These are phyloP conservation scores for Penicillium brasilianum DNA, from an alignment of 2,329 filamentous ascomycete species.

Conservation along the genomic window DNA sequence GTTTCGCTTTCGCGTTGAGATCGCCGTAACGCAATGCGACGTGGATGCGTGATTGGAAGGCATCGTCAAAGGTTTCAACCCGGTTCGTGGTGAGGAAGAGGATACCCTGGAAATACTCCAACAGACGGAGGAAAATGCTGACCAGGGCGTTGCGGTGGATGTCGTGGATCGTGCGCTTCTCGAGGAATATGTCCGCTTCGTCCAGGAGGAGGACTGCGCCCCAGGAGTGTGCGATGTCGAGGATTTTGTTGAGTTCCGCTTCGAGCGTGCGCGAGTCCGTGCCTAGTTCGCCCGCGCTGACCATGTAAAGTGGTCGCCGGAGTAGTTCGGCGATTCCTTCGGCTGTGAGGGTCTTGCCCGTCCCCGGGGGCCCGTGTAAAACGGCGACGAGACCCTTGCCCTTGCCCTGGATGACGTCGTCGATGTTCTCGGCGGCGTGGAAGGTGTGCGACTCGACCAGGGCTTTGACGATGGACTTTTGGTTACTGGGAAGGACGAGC, in stretches of 20 bases:
- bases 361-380: constrained; percentile 83
- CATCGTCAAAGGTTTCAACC: constrained; percentile 85
- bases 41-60: constrained; percentile 87
- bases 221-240: constrained; percentile 86
- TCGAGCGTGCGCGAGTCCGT: constrained; percentile 77
- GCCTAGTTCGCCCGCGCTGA: constrained; percentile 79
- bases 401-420: constrained; percentile 82
- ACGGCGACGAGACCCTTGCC: constrained; percentile 83
- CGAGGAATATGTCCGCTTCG: constrained; percentile 83
- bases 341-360: constrained; percentile 86
- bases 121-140: constrained; percentile 80
- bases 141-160: constrained; percentile 85
- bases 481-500: constrained; percentile 69
- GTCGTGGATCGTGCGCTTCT: constrained; percentile 81
- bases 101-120: constrained; percentile 93
- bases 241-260: constrained; percentile 76
- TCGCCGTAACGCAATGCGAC: constrained; percentile 81
- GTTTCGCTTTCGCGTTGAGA: constrained; percentile 72
- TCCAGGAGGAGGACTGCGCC: constrained; percentile 83
- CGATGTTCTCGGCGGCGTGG: constrained; percentile 78
- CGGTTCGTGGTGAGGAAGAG: constrained; percentile 89
- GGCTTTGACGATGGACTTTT: constrained; percentile 74
- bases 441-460: constrained; percentile 85
- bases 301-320: constrained; percentile 81
- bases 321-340: constrained; percentile 85